Evolutionary conservation across 208 protist genomes (phyloP).

Genomic region (Trypanosoma avium): DNA sequence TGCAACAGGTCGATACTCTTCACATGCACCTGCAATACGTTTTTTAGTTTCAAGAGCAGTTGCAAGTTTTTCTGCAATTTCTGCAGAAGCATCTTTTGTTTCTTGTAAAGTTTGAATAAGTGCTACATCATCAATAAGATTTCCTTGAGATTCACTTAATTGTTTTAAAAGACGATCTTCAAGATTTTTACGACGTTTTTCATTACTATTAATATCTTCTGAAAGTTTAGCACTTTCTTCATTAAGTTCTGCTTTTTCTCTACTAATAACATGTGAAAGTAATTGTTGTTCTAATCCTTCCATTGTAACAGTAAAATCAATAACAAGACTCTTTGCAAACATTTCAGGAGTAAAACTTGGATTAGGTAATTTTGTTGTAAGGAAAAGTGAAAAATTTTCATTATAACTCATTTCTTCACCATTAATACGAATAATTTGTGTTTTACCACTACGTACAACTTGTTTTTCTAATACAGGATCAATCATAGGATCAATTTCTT

Average conservation of each 20-base stretch:
- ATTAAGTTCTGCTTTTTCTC: conserved; percentile 98
- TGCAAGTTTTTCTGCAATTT: conserved; percentile 96
- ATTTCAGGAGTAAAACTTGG: conserved; percentile 98
- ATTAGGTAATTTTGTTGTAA: conserved; percentile 98
- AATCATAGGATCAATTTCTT: conserved; percentile 98
- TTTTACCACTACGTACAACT: conserved; percentile 81
- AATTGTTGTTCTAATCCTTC: conserved; percentile 97
- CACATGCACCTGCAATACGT: conserved; percentile 95
- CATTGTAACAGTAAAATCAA: conserved; percentile 99
- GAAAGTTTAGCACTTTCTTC: conserved; percentile 95
- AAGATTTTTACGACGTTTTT: conserved; percentile 93
- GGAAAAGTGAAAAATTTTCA: conserved; percentile 95
- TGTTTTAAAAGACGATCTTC: conserved; percentile 95
- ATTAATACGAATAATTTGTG: conserved; percentile 90
- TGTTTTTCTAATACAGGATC: conserved; percentile 98
- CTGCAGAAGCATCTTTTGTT: conserved; percentile 96
- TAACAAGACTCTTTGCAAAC: conserved; percentile 97
- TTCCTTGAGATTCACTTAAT: conserved; percentile 93
- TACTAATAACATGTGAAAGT: conserved; percentile 95
- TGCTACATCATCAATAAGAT: conserved; percentile 92
- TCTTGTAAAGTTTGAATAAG: conserved; percentile 96
- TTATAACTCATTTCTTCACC: conserved; percentile 94
- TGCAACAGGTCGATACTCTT: conserved; percentile 97
- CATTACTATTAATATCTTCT: conserved; percentile 96
- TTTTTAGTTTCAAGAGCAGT: conserved; percentile 95